Percentiles rank a stretch among this genome's conserved stretches.
Conservation (phyloP, 2,329 filamentous ascomycete species). For the Thelonectria blattea region DNA sequence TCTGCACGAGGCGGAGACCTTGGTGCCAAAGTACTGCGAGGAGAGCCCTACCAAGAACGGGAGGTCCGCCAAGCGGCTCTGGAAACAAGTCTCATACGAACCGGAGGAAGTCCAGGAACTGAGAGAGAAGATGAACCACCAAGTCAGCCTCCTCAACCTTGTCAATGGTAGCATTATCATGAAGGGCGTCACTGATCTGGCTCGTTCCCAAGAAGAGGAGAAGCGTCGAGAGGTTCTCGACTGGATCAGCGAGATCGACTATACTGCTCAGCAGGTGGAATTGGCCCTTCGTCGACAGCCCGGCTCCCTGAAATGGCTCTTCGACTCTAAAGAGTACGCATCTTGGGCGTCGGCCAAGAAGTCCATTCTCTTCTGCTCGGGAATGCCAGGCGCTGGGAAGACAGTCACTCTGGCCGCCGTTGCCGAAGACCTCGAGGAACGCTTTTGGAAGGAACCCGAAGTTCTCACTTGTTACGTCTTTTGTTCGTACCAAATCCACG, state of each 20-base stretch:
- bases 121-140: background rate
- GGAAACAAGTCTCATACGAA: background rate
- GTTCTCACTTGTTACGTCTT: background rate
- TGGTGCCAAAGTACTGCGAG: background rate
- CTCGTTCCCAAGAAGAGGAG: background rate
- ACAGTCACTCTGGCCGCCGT: slow-evolving; percentile 27
- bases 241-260: background rate
- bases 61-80: background rate
- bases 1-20: background rate
- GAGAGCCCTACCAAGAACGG: background rate
- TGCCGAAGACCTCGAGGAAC: slow-evolving; percentile 14
- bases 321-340: background rate
- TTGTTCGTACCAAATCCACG: background rate
- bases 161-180: background rate
- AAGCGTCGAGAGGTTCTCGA: background rate
- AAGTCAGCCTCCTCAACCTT: background rate
- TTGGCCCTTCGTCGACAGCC: background rate
- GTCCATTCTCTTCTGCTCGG: slow-evolving; percentile 27
- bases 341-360: background rate
- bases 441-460: slow-evolving; percentile 11
- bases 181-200: background rate
- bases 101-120: background rate
- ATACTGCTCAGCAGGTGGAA: background rate
- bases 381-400: slow-evolving; percentile 46
- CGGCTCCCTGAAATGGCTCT: background rate